Conservation (phyloP, 306 rosid species). For the Castanea sativa region DNA sequence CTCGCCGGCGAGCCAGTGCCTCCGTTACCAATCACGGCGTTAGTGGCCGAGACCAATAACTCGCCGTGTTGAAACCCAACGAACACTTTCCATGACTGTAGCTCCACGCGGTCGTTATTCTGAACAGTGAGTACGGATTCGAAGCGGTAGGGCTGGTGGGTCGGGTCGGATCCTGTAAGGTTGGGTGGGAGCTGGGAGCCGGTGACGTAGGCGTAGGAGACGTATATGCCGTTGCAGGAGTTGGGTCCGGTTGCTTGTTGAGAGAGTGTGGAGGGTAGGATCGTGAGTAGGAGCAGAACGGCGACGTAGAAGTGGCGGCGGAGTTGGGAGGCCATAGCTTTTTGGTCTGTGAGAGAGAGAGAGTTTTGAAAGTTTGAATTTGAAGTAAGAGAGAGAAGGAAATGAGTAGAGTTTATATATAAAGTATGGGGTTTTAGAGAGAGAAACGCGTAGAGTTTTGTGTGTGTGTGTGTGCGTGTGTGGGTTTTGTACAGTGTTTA, state of each 20-base stretch:
- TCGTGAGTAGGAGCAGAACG: slow-evolving; percentile 1
- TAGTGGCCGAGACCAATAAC: slow-evolving; percentile 65
- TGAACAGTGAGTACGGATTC: slow-evolving; percentile 67
- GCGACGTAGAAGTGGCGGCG: slow-evolving; percentile 9
- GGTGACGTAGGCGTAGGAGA: slow-evolving; percentile 53
- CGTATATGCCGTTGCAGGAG: slow-evolving; percentile 64
- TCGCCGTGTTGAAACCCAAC: slow-evolving; percentile 76
- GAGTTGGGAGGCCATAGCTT: slow-evolving; percentile 19
- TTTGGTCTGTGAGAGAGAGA: not conserved
- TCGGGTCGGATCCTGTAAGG: slow-evolving; percentile 26
- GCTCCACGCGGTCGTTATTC: slow-evolving; percentile 76
- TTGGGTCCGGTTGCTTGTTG: slow-evolving; percentile 34
- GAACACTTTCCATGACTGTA: slow-evolving; percentile 80
- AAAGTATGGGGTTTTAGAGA: slow-evolving; percentile 20
- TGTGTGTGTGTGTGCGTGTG: not conserved
- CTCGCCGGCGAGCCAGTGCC: slow-evolving; percentile 48
- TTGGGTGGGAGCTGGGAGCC: slow-evolving; percentile 54
- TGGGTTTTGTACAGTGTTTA: not conserved
- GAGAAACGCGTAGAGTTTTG: slow-evolving; percentile 2
- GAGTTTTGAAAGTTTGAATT: not conserved
- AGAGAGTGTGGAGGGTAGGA: slow-evolving; percentile 28
- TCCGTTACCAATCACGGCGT: slow-evolving; percentile 60
- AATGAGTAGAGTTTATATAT: slow-evolving; percentile 3
- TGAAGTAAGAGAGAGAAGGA: not conserved
- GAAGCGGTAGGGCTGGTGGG: slow-evolving; percentile 66